These are phyloP conservation scores for Trifolium pratense DNA, from an alignment of 306 rosid species.

Conservation along the genomic window DNA sequence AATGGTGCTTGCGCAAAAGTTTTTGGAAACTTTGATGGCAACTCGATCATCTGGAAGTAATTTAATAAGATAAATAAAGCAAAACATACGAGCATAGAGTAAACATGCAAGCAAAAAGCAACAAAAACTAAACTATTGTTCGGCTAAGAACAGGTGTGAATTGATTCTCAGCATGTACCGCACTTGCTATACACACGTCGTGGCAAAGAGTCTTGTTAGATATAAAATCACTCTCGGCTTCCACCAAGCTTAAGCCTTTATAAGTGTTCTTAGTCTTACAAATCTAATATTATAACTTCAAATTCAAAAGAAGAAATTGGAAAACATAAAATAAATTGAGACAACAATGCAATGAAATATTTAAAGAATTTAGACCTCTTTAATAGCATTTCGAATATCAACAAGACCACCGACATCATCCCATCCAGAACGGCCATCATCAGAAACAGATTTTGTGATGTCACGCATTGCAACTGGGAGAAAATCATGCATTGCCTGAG, in stretches of 20 bases:
- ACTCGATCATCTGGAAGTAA: slow-evolving; percentile 77
- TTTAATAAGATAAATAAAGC: slow-evolving; percentile 32
- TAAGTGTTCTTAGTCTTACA: slow-evolving; percentile 13
- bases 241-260: slow-evolving; percentile 10
- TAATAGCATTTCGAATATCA: slow-evolving; percentile 80
- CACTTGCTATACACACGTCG: slow-evolving; percentile 7
- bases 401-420: slow-evolving; percentile 94
- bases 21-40: slow-evolving; percentile 91
- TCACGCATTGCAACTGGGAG: slow-evolving; percentile 97
- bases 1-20: slow-evolving; percentile 88
- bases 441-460: slow-evolving; percentile 73
- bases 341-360: slow-evolving; percentile 20
- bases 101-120: slow-evolving; percentile 35
- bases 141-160: slow-evolving; percentile 22
- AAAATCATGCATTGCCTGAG: slow-evolving; percentile 87
- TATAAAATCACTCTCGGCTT: slow-evolving; percentile 20
- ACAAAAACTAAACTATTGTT: slow-evolving; percentile 26
- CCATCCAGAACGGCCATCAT: slow-evolving; percentile 92
- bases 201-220: neutral
- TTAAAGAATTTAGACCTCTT: slow-evolving; percentile 62
- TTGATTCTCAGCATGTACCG: slow-evolving; percentile 17
- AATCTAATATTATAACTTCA: slow-evolving; percentile 16
- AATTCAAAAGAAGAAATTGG: slow-evolving; percentile 16
- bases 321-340: slow-evolving; percentile 24
- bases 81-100: slow-evolving; percentile 10